These are phyloP conservation scores for Neurospora sp. DNA, from an alignment of 495 filamentous ascomycete species.

Conservation along the genomic window DNA sequence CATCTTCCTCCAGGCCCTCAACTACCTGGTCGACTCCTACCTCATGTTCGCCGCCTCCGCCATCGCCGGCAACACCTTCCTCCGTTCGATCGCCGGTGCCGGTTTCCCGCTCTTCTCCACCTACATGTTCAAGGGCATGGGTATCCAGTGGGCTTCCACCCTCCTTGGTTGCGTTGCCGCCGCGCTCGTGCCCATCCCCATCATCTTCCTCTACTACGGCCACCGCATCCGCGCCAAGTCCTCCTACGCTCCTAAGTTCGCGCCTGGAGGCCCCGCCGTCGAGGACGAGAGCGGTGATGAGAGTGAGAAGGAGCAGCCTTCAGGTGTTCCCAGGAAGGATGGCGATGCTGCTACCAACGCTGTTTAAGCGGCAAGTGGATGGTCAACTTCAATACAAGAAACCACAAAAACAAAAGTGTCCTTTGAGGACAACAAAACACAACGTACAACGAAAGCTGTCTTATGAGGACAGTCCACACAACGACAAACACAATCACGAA, in stretches of 20 bases:
- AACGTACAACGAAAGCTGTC: neutral
- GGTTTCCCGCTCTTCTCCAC: conserved; percentile 73
- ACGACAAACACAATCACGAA: neutral
- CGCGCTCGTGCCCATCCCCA: conserved; percentile 62
- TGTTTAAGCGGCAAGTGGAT: neutral
- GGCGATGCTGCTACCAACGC: conserved; percentile 2
- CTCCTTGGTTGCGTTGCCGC: conserved; percentile 65
- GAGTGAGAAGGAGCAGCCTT: conserved; percentile 1
- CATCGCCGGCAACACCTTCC: conserved; percentile 82
- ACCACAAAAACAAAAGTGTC: neutral
- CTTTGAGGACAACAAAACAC: neutral
- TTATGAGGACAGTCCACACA: neutral
- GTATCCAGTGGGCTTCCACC: conserved; percentile 68
- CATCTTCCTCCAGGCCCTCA: conserved; percentile 78
- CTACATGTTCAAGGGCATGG: conserved; percentile 71
- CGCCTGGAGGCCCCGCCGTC: neutral
- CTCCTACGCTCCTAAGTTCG: conserved; percentile 51
- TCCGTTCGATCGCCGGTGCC: conserved; percentile 66
- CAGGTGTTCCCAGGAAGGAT: conserved; percentile 10
- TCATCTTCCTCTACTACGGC: conserved; percentile 56
- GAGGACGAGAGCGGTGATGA: neutral
- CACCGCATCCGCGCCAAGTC: conserved; percentile 54
- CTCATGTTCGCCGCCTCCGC: conserved; percentile 83
- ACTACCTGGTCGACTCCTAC: conserved; percentile 83
- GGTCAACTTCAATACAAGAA: neutral